Percentiles rank a stretch among this genome's conserved stretches.
Conservation (phyloP, 2,329 filamentous ascomycete genomes). For the Cladosporium sp. region DNA sequence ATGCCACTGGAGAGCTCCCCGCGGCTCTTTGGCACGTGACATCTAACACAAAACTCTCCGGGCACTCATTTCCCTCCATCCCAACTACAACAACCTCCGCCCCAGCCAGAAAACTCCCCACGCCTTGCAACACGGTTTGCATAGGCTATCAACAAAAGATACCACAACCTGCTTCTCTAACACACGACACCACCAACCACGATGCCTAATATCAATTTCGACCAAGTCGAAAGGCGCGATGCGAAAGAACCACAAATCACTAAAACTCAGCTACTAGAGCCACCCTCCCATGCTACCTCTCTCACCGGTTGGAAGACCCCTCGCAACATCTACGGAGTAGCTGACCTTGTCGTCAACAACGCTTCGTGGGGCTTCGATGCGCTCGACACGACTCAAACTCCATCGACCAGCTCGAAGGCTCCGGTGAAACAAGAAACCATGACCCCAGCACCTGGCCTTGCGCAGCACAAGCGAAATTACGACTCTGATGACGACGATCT, state of each 20-base stretch:
- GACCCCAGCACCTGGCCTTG: not conserved
- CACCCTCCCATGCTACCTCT: not conserved
- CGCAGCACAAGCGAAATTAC: not conserved
- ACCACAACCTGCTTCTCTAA: not conserved
- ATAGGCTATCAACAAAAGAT: not conserved
- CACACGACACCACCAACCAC: not conserved
- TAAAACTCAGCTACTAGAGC: not conserved
- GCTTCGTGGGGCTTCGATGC: not conserved
- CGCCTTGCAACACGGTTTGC: not conserved
- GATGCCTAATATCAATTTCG: constrained; percentile 5
- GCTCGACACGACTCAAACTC: not conserved
- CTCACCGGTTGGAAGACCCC: not conserved
- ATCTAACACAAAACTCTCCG: not conserved
- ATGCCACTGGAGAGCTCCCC: not conserved
- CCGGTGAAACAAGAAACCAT: not conserved
- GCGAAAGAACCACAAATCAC: constrained; percentile 8
- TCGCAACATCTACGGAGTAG: not conserved
- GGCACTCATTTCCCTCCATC: not conserved
- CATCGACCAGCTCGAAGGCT: not conserved
- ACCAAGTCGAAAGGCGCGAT: not conserved
- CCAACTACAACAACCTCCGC: not conserved
- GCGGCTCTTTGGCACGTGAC: not conserved
- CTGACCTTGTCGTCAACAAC: not conserved
- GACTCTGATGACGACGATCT: not conserved
- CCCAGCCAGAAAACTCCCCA: not conserved